Evolutionary conservation across 371 early-diverging fungal genomes (phyloP), one percentile per base, ranked within the genome.

Genomic region (Mucor sp.): DNA sequence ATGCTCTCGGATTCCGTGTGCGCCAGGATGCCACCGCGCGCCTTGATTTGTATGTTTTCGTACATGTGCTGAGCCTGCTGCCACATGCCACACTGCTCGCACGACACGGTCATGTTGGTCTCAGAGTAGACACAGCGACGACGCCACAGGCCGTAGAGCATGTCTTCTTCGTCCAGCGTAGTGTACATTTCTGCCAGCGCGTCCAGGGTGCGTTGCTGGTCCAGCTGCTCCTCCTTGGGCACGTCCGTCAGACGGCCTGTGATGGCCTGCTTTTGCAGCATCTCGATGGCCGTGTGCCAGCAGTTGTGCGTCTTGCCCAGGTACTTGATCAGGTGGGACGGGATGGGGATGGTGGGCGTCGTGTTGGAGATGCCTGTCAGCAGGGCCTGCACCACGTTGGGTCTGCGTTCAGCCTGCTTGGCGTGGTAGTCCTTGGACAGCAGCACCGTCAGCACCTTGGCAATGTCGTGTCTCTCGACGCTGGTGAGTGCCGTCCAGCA

Each of bases 1-100:
- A 88, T 87, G 71, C 97, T 99, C 74, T 99, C 99, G 1, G 96
- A 87, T 76, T 99, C 99, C n/a, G 94, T 90, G 72, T 97, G 97
- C 3, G 95, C 93, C 55, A 97, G 74, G 2, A 89, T 87, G 0
- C 95, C 95, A 4, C 90, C 91, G 7, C 96, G 84, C 1, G 97
- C 97, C 76, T 96, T 97, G 63, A 85, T 87, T 67, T 99, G 99
- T 1, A 98, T 97, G 39, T 86, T 89, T 78, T 99, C 99, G 63
- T 95, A 98, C 78, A 93, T 88, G 30, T 82, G 78, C 76, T 99
- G 99, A 0, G 99, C 97, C 39, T 92, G 90, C 47, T 87, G 85
- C 96, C 98, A 98, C 86, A 97, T 89, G 11, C 96, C 98, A 39
- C 88, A 80, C 79, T 99, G 98, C 75, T 98, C 98, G 69, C 87